Percentiles rank a stretch among this genome's conserved stretches.
Conservation (phyloP, 768 basidiomycete species). For the Suillus brevipes region DNA sequence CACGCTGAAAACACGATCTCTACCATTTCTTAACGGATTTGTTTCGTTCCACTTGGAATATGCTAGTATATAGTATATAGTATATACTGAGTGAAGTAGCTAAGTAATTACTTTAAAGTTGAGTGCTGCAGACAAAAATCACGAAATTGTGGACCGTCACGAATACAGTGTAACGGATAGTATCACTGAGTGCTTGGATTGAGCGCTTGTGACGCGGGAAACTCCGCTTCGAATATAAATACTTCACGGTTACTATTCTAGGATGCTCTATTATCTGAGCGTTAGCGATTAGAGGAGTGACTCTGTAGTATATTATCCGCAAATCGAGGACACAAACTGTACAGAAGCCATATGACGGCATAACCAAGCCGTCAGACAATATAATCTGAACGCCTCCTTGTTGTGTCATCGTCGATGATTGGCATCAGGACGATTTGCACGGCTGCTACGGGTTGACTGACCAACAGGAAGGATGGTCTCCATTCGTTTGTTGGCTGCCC, state of each 20-base stretch:
- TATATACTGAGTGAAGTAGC: too few species aligned
- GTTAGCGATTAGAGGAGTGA: background rate
- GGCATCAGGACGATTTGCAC: too few species aligned
- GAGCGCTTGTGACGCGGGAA: background rate
- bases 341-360: constrained; percentile 53
- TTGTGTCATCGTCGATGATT: too few species aligned
- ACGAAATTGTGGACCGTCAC: too few species aligned
- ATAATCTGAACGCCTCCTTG: background rate
- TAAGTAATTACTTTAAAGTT: too few species aligned
- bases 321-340: constrained; percentile 84
- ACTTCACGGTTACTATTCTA: background rate
- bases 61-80: too few species aligned
- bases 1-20: too few species aligned
- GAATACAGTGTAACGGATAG: too few species aligned
- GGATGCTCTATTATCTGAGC: background rate
- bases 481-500: background rate
- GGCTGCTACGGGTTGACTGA: background rate
- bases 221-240: background rate
- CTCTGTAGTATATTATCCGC: constrained; percentile 37
- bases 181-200: too few species aligned
- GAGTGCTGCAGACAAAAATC: too few species aligned
- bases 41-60: too few species aligned
- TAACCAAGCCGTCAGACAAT: background rate
- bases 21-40: too few species aligned
- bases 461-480: background rate